These are phyloP conservation scores for Dioscorea dumetorum DNA, from an alignment of 106 monocot species.

Conservation along the genomic window DNA sequence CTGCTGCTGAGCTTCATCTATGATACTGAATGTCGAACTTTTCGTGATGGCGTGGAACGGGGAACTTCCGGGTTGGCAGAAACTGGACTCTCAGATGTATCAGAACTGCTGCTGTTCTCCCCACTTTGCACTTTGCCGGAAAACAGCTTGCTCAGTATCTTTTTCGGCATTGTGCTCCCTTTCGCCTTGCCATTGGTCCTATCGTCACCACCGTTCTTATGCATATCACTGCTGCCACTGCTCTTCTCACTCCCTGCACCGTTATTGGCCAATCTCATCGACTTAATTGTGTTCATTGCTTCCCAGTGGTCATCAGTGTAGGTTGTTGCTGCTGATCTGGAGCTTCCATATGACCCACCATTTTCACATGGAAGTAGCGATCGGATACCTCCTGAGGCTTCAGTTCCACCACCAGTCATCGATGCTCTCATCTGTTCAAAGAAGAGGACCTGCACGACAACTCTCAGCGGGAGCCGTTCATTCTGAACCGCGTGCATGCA, in stretches of 20 bases:
- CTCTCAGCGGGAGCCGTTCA: constrained; percentile 54
- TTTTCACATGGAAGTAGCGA: constrained; percentile 32
- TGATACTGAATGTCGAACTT: constrained; percentile 33
- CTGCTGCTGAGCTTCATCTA: not conserved
- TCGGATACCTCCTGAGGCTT: not conserved
- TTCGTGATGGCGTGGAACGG: constrained; percentile 50
- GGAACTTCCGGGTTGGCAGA: constrained; percentile 38
- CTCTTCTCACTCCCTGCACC: constrained; percentile 30
- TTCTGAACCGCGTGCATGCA: constrained; percentile 64
- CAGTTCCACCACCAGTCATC: not conserved
- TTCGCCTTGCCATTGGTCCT: constrained; percentile 24
- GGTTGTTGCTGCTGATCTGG: constrained; percentile 42
- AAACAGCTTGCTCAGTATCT: constrained; percentile 55
- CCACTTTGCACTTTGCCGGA: constrained; percentile 34
- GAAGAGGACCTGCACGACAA: constrained; percentile 54
- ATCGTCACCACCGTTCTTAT: constrained; percentile 14
- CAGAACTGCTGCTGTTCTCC: constrained; percentile 54
- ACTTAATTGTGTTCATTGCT: constrained; percentile 25
- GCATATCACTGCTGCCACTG: constrained; percentile 20
- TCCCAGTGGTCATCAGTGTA: constrained; percentile 50
- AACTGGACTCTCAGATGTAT: constrained; percentile 48
- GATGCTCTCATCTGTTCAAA: constrained; percentile 38
- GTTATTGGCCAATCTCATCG: constrained; percentile 17
- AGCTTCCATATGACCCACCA: constrained; percentile 38
- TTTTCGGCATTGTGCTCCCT: constrained; percentile 40